Evolutionary conservation across 176 grass and related monocot genomes (phyloP), one percentile per base, ranked within the genome.

Genomic region (Puccinellia tenuiflora): DNA sequence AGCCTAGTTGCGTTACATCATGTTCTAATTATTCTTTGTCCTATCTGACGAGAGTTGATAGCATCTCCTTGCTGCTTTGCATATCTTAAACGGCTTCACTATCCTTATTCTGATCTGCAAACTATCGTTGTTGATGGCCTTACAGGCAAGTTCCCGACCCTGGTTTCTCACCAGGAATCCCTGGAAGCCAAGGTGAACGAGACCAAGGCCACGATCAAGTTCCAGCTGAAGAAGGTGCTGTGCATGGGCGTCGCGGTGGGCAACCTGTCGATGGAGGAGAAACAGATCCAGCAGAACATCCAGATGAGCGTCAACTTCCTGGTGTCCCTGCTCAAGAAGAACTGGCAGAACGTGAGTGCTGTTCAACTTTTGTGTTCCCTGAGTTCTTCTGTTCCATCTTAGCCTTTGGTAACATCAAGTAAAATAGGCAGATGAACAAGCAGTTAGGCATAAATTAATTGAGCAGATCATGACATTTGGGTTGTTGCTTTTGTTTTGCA

Each of bases 201-300:
- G 86, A 91, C 77, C 2, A 93, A 96, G 64, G 93, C 93, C 5
- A 96, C 84, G 11, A 81, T 96, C 68, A 96, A 96, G 76, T 96
- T 96, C 64, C 90, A 96, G 59, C 81, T 96, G 16, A 96, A 96
- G 84, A 96, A 93, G 73, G 93, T 96, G 50, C 86, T 96, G 3
- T 93, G 93, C 86, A 96, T 96, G 90, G 93, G 93, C 3, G 94
- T 96, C 12, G 90, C 94, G 3, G 90, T 96, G 9, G 94, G 90
- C 11, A 93, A 96, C 64, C 73, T 81, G 51, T 84, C 65, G 12
- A 96, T 96, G 94, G 94, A 96, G 73, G 94, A 96, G 88, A 93
- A 91, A 88, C 90, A 96, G 81, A 89, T 96, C 70, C 88, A 89
- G 59, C 90, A 90, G 61, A 93, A 96, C 80, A 89, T 96, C 39